These are phyloP conservation scores for Nitzschia putrida DNA, from an alignment of 108 stramenopile species.

Conservation along the genomic window DNA sequence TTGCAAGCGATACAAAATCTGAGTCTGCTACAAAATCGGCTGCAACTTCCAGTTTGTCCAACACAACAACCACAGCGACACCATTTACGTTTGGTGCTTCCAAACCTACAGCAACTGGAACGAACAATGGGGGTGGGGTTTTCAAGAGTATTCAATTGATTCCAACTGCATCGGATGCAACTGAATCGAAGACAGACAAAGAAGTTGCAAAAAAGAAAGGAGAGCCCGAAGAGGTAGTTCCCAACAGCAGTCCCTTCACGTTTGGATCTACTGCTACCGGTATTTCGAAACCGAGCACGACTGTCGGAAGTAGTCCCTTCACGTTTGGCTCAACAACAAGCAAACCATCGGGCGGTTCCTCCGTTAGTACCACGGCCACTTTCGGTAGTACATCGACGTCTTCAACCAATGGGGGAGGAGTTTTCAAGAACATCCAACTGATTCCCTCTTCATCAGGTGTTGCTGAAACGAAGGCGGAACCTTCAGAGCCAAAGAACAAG, in stretches of 20 bases:
- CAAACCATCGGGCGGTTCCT: too few relatives aligned
- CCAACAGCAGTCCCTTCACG: slow-evolving; percentile 1
- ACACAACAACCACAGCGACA: too few relatives aligned
- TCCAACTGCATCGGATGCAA: not conserved
- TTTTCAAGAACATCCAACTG: slow-evolving; percentile 9
- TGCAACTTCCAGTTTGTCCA: not conserved
- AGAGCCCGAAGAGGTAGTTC: not conserved
- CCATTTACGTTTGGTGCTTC: too few relatives aligned
- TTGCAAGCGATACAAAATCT: not conserved
- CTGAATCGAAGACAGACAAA: not conserved
- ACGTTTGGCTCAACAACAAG: not conserved
- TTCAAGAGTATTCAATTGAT: not conserved
- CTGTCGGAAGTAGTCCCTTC: not conserved
- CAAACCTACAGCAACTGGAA: too few relatives aligned
- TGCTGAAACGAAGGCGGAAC: too few relatives aligned
- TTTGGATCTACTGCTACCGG: not conserved
- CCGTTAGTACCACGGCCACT: too few relatives aligned
- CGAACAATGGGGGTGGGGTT: not conserved
- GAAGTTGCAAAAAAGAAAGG: not conserved
- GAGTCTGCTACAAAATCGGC: not conserved
- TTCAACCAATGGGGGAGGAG: not conserved
- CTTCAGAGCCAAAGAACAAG: too few relatives aligned
- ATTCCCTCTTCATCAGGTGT: not conserved
- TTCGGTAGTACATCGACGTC: too few relatives aligned
- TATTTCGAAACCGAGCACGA: not conserved